These are phyloP conservation scores for Oemleria cerasiformis DNA, from an alignment of 306 rosid genomes.

Conservation along the genomic window DNA sequence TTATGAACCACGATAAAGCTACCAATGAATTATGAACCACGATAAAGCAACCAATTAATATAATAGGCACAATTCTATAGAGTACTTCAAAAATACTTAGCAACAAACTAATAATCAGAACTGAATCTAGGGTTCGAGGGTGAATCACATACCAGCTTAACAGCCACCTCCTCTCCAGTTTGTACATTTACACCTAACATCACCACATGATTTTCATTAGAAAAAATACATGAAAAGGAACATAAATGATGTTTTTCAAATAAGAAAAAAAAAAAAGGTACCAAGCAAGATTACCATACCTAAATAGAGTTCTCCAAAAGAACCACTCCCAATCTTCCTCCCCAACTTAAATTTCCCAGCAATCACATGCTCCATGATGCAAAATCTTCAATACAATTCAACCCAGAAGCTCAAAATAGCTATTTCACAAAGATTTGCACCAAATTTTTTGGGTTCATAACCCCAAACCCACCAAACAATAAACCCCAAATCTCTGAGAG, in stretches of 20 bases:
- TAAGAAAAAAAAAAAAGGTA: background rate
- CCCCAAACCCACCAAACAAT: conserved; percentile 28
- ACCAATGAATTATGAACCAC: background rate
- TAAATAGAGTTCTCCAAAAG: conserved; percentile 97
- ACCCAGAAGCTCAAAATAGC: conserved; percentile 31
- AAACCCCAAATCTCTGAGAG: conserved; percentile 30
- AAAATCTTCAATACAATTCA: conserved; percentile 36
- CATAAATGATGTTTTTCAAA: background rate
- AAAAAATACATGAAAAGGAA: conserved; percentile 11
- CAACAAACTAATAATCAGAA: conserved; percentile 18
- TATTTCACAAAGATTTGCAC: conserved; percentile 32
- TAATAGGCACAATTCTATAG: background rate
- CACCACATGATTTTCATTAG: conserved; percentile 22
- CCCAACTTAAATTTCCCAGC: conserved; percentile 92
- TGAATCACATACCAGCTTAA: conserved; percentile 81
- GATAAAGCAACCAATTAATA: background rate
- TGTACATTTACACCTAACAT: conserved; percentile 78
- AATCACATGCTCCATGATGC: conserved; percentile 88
- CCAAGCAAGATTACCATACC: conserved; percentile 34
- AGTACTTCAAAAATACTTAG: conserved; percentile 8
- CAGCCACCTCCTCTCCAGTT: conserved; percentile 98
- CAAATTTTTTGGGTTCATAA: conserved; percentile 42
- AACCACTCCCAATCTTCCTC: conserved; percentile 98
- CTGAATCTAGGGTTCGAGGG: background rate
- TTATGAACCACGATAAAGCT: background rate